Percentiles rank a stretch among this genome's conserved stretches.
Conservation (phyloP, 140 eudicot species). For the Stevia rebaudiana region DNA sequence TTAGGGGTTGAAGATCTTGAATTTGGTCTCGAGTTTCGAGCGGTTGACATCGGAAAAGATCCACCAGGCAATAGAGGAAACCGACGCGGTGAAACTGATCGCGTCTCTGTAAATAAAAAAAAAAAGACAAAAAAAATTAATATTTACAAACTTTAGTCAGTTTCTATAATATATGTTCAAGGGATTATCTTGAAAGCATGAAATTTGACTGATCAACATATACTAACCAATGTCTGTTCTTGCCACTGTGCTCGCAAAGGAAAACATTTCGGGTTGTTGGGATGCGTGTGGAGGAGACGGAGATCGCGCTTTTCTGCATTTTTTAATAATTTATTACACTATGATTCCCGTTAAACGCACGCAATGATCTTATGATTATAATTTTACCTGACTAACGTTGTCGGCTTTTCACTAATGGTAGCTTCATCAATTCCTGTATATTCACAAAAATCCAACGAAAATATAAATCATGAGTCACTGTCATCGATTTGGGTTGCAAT, state of each 20-base stretch:
- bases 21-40: slow-evolving; percentile 45
- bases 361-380: background rate
- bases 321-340: background rate
- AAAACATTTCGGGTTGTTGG: slow-evolving; percentile 42
- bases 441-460: slow-evolving; percentile 12
- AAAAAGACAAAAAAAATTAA: background rate
- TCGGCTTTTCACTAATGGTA: slow-evolving; percentile 50
- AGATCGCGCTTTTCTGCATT: slow-evolving; percentile 58
- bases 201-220: background rate
- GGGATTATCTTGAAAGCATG: background rate
- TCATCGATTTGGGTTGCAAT: background rate
- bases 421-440: slow-evolving; percentile 54
- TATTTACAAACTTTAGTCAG: background rate
- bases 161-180: too few relatives aligned
- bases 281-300: slow-evolving; percentile 61
- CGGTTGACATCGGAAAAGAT: slow-evolving; percentile 42
- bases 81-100: slow-evolving; percentile 59
- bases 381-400: slow-evolving; percentile 50
- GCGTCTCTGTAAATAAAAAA: slow-evolving; percentile 36
- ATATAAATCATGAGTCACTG: slow-evolving; percentile 7
- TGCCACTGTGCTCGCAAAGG: slow-evolving; percentile 32
- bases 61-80: slow-evolving; percentile 55
- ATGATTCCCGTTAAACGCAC: background rate
- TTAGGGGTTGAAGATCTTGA: slow-evolving; percentile 51
- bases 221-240: slow-evolving; percentile 51